Evolutionary conservation across 345 rosid species (phyloP).

Genomic region (Geranium rotundifolium): DNA sequence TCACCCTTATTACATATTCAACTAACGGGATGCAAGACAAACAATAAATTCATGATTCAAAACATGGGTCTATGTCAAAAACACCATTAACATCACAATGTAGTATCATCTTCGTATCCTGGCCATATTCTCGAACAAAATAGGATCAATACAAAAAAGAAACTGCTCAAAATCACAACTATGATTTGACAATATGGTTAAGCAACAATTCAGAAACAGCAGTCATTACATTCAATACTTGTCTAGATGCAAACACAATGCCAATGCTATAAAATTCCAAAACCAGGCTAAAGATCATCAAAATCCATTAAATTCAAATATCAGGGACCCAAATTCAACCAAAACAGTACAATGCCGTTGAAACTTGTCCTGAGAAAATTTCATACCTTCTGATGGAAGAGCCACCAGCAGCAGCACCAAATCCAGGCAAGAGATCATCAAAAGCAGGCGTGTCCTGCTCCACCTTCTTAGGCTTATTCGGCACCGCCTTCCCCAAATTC

Average conservation of each 20-base stretch:
- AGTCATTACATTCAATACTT: no score
- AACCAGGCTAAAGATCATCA: conserved; percentile 69
- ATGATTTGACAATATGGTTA: no score
- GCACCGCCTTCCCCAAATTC: conserved; percentile 21
- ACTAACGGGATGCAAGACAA: no score
- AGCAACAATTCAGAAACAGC: no score
- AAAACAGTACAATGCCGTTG: background rate
- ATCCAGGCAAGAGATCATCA: conserved; percentile 38
- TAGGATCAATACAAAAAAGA: background rate
- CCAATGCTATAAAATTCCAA: conserved; percentile 15
- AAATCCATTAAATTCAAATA: conserved; percentile 14
- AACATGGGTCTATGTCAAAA: no score
- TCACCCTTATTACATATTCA: no score
- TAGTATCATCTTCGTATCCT: no score
- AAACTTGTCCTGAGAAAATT: background rate
- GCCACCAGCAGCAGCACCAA: conserved; percentile 27
- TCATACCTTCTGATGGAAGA: conserved; percentile 10
- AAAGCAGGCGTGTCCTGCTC: conserved; percentile 17
- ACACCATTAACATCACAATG: background rate
- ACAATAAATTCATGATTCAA: no score
- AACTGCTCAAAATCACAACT: background rate
- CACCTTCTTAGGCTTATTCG: conserved; percentile 6
- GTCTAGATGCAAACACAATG: no score
- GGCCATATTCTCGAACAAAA: background rate
- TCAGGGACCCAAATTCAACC: background rate